phyloP scores from a whole-genome alignment of 805 yeast species.

The Lipomyces mesembrius region DNA sequence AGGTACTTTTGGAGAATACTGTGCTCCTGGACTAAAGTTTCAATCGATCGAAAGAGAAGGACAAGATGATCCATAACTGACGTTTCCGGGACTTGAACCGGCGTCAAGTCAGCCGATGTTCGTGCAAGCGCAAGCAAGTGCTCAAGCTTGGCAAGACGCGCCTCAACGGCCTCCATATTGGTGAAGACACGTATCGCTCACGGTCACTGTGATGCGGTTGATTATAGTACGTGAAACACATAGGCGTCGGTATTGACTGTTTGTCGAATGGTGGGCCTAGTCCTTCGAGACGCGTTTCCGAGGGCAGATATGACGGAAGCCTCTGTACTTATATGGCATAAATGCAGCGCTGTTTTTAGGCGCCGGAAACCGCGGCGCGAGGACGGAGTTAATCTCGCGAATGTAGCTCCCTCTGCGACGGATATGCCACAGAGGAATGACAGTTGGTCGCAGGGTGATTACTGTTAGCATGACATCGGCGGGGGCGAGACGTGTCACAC shows the following conservation, averaged over 20 bases:
- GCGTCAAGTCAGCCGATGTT: neutral
- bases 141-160: constrained; percentile 23
- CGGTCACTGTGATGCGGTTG: neutral
- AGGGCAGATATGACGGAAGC: too few species aligned
- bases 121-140: constrained; percentile 9
- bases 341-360: neutral
- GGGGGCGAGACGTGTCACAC: neutral
- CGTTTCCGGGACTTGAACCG: neutral
- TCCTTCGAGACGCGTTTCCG: too few species aligned
- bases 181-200: neutral
- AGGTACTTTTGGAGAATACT: constrained; percentile 13
- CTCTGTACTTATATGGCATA: neutral
- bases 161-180: constrained; percentile 23
- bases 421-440: neutral
- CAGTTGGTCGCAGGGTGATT: neutral
- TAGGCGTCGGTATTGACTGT: too few species aligned
- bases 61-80: constrained; percentile 14
- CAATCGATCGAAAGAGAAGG: constrained; percentile 7
- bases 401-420: neutral
- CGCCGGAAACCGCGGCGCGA: too few species aligned
- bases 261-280: too few species aligned
- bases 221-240: neutral
- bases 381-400: neutral
- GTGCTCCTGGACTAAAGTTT: constrained; percentile 2
- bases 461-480: neutral